Percentiles rank a stretch among this genome's conserved stretches.
phyloP scores from a whole-genome alignment of 805 yeast genomes.

The Tetrapisispora nanseiensis region DNA sequence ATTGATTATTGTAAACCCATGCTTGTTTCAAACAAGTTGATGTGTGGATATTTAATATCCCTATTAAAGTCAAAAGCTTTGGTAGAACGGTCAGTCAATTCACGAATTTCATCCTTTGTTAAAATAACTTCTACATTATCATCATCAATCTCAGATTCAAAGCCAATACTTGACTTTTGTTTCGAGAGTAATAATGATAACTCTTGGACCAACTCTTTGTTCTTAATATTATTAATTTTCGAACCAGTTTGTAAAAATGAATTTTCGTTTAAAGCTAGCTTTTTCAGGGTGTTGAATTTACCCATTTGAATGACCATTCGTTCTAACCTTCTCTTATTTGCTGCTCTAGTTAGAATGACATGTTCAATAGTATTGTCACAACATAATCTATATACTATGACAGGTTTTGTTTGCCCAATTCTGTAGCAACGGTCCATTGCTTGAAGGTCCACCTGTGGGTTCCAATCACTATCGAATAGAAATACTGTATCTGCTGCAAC shows the following conservation, averaged over 20 bases:
- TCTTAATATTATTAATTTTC: slow-evolving; percentile 17
- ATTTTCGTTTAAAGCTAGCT: slow-evolving; percentile 28
- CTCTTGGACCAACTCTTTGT: slow-evolving; percentile 31
- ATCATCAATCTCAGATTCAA: slow-evolving; percentile 14
- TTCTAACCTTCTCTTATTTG: slow-evolving; percentile 70
- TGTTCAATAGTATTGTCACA: slow-evolving; percentile 78
- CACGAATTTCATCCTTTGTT: slow-evolving; percentile 36
- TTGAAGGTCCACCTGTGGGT: slow-evolving; percentile 92
- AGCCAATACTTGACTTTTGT: slow-evolving; percentile 32
- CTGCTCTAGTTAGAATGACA: slow-evolving; percentile 66
- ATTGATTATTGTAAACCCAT: slow-evolving; percentile 12
- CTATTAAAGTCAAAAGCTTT: slow-evolving; percentile 32
- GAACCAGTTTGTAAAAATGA: slow-evolving; percentile 17
- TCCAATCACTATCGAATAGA: slow-evolving; percentile 90
- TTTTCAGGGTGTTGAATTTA: slow-evolving; percentile 37
- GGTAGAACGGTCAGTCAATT: slow-evolving; percentile 39
- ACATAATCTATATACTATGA: slow-evolving; percentile 68
- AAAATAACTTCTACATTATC: slow-evolving; percentile 25
- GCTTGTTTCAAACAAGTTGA: slow-evolving; percentile 33
- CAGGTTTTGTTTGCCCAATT: slow-evolving; percentile 83
- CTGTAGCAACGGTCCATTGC: slow-evolving; percentile 95
- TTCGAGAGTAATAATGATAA: slow-evolving; percentile 34
- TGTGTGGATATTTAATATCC: slow-evolving; percentile 26
- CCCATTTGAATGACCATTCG: slow-evolving; percentile 65
- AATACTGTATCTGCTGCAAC: slow-evolving; percentile 85